Conservation (phyloP, 352 stramenopile genomes). For the Phytophthora colocasiae region DNA sequence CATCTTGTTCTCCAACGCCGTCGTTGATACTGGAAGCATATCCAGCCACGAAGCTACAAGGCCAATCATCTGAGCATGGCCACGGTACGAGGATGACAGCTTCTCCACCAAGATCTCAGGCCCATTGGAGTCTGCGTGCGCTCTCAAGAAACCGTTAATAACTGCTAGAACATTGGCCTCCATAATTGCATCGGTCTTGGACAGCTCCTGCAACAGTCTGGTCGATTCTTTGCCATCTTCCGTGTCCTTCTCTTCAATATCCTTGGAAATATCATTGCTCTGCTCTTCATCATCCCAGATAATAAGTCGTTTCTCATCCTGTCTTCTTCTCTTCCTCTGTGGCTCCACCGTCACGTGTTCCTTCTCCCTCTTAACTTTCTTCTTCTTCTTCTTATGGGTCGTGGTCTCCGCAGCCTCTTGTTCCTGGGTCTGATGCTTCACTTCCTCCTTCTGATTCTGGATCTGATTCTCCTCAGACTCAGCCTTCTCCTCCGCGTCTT, state of each 20-base stretch:
- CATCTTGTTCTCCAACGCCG: constrained; percentile 75
- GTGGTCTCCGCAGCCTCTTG: not conserved
- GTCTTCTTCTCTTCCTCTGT: constrained; percentile 50
- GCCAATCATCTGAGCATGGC: constrained; percentile 88
- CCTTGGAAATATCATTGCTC: constrained; percentile 27
- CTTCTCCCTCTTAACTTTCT: constrained; percentile 43
- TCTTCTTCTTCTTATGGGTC: constrained; percentile 51
- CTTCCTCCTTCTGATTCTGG: constrained; percentile 14
- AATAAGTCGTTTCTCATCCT: constrained; percentile 75
- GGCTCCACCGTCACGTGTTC: constrained; percentile 33
- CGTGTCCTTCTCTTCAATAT: constrained; percentile 68
- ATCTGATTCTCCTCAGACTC: constrained; percentile 20
- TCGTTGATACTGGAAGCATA: constrained; percentile 62
- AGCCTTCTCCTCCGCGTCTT: constrained; percentile 9
- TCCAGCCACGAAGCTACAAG: constrained; percentile 88
- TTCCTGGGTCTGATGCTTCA: constrained; percentile 11
- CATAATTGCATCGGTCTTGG: constrained; percentile 85
- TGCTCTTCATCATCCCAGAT: constrained; percentile 84
- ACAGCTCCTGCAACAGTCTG: constrained; percentile 69
- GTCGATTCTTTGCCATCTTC: constrained; percentile 82
- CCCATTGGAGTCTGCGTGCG: constrained; percentile 80
- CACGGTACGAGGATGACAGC: constrained; percentile 86
- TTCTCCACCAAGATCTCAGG: constrained; percentile 89
- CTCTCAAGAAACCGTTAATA: constrained; percentile 87
- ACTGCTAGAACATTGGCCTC: constrained; percentile 77